Conservation (phyloP, 2,329 filamentous ascomycete species). For the Tolypocladium endophyticum region DNA sequence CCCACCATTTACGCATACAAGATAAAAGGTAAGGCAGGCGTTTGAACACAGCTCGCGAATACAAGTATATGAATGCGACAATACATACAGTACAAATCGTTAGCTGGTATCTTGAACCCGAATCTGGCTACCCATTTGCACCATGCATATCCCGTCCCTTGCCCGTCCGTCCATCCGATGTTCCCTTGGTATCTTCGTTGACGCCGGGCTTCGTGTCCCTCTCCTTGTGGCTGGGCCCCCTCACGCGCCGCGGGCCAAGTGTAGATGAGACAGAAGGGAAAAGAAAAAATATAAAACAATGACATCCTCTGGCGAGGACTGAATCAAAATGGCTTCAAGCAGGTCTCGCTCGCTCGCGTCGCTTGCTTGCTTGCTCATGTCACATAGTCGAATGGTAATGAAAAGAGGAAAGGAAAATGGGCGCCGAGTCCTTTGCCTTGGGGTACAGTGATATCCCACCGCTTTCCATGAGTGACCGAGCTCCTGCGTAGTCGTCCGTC, state of each 20-base stretch:
- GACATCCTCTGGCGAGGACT: background rate
- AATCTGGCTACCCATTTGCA: background rate
- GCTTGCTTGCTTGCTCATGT: background rate
- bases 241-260: background rate
- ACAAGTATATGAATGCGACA: background rate
- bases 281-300: background rate
- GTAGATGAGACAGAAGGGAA: background rate
- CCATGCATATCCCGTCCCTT: background rate
- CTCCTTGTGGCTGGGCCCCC: background rate
- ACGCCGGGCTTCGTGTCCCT: background rate
- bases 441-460: background rate
- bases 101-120: background rate
- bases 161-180: background rate
- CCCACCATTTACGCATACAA: too few relatives aligned
- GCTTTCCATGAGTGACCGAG: background rate
- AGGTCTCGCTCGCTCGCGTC: background rate
- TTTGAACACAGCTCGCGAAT: background rate
- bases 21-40: background rate
- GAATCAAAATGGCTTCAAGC: background rate
- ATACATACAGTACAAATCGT: background rate
- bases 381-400: background rate
- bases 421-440: background rate
- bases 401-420: conserved; percentile 5
- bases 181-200: background rate
- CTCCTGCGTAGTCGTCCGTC: background rate